Evolutionary conservation across 2,329 filamentous ascomycete species (phyloP).

Genomic region (Cladosporium velox): DNA sequence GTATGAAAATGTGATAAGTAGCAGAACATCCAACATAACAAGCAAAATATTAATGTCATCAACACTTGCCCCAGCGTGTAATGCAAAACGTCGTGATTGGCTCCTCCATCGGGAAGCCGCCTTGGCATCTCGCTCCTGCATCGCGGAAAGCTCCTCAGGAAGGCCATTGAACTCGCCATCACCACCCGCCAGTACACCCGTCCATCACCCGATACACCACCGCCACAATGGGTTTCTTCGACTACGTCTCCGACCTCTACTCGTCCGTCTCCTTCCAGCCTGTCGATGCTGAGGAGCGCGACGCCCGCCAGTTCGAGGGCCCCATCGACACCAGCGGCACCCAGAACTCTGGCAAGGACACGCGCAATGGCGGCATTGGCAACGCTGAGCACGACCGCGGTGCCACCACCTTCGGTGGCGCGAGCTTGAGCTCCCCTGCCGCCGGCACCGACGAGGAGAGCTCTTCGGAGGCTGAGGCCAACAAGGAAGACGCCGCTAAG

Average conservation of each 20-base stretch:
- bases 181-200: constrained; percentile 7
- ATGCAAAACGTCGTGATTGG: constrained; percentile 15
- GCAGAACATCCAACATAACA: background rate
- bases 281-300: constrained; percentile 60
- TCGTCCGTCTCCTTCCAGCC: constrained; percentile 65
- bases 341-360: constrained; percentile 41
- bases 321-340: constrained; percentile 49
- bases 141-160: constrained; percentile 19
- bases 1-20: background rate
- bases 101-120: constrained; percentile 1
- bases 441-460: constrained; percentile 48
- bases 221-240: constrained; percentile 61
- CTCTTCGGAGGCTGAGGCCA: constrained; percentile 44
- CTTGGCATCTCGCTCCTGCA: constrained; percentile 16
- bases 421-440: constrained; percentile 41
- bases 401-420: constrained; percentile 41
- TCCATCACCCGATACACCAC: constrained; percentile 18
- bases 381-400: constrained; percentile 35
- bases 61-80: background rate
- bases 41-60: background rate
- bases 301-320: constrained; percentile 50
- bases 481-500: constrained; percentile 44
- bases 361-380: constrained; percentile 29
- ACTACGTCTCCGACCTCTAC: constrained; percentile 65
- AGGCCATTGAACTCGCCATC: constrained; percentile 18